Evolutionary conservation across 345 rosid genomes (phyloP), one percentile per base, ranked within the genome.

Genomic region (Gossypium australe): DNA sequence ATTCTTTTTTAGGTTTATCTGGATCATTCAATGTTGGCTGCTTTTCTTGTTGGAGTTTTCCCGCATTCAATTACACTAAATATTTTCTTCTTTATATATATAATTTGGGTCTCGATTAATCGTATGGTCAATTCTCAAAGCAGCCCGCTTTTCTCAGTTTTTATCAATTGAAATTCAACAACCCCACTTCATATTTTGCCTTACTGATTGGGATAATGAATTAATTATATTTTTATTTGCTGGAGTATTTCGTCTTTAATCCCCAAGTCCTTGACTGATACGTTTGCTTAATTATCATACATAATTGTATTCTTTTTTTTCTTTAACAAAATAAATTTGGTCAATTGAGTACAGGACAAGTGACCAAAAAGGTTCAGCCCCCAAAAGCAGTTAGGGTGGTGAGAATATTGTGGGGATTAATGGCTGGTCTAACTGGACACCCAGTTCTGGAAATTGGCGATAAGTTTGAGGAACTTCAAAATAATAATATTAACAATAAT

Each of bases 361-460:
- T 82, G 79, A 75, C 77, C 61, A 5, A 72, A 70, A 67, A 55
- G 57, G 20, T 41, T 12, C 49, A 27, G 34, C 9, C 61, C 7
- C 7, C 7, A 34, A 34, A 60, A 34, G 41, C 7, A 34, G 79
- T 71, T 76, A 75, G 82, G 80, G 64, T 70, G 29, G 82, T 51
- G 76, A 70, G 67, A 34, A 49, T 27, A 65, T 64, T 44, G 72
- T 59, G 41, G 38, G 77, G 78, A 72, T 63, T 60, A 67, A 86
- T 87, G 90, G 84, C 84, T 73, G 69, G 79, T 77, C 72, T 71
- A 78, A 78, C 61, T 44, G 84, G 67, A 78, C 82, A 77, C 83
- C 81, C 82, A 78, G 77, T 80, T 85, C 84, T 82, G 82, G 90
- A 72, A 57, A 74, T 79, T 82, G 76, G 79, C 81, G 84, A 72